A percentile compares a stretch with the other conserved stretches of the same genome.
Evolutionary conservation across 495 filamentous ascomycete species (phyloP).

Genomic region (Penicillium canariense): DNA sequence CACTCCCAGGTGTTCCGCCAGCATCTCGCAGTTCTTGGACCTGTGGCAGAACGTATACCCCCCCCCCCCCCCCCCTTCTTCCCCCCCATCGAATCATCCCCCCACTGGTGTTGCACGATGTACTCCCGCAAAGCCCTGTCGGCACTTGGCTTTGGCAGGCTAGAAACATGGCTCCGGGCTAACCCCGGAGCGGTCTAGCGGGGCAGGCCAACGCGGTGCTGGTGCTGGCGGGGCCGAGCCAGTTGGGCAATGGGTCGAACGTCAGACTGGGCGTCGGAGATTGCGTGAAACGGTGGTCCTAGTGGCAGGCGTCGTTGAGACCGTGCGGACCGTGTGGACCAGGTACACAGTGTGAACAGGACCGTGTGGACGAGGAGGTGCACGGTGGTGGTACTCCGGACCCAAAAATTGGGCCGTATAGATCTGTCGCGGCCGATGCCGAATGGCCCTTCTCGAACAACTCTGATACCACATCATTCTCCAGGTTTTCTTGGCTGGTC

Average conservation of each 20-base stretch:
- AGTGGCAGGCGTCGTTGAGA: neutral
- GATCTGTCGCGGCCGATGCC: neutral
- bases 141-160: slow-evolving; percentile 18
- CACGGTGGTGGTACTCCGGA: neutral
- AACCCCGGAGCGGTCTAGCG: slow-evolving; percentile 18
- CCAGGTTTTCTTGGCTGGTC: neutral
- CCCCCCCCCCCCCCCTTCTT: too few species aligned
- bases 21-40: too few species aligned
- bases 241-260: neutral
- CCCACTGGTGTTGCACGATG: neutral
- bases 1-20: neutral
- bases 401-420: neutral
- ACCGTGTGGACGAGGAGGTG: neutral
- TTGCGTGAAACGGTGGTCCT: neutral
- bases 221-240: neutral
- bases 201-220: slow-evolving; percentile 1
- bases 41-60: too few species aligned
- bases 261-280: neutral
- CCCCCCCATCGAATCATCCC: too few species aligned
- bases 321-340: neutral
- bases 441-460: slow-evolving; percentile 3
- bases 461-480: neutral
- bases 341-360: too few species aligned
- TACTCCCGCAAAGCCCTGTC: slow-evolving; percentile 8
- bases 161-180: slow-evolving; percentile 8